Evolutionary conservation across 1,284 basidiomycete genomes (phyloP).

Genomic region (Sanguinoderma infundibulare): DNA sequence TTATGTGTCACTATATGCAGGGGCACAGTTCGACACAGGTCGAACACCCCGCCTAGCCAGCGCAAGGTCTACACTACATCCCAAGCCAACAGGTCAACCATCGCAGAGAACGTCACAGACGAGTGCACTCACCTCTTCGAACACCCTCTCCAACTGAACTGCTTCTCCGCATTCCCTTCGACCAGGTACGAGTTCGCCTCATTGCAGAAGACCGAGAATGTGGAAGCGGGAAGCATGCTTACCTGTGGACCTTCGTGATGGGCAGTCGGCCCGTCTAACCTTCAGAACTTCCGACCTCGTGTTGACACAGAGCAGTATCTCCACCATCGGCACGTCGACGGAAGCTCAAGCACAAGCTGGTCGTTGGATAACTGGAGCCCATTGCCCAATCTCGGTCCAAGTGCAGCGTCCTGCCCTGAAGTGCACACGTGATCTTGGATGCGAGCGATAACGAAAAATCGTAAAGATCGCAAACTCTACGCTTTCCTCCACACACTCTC

Average conservation of each 20-base stretch:
- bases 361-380: constrained; percentile 9
- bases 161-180: too few relatives aligned
- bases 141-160: neutral
- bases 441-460: constrained; percentile 16
- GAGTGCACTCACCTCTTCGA: neutral
- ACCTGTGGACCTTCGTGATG: too few relatives aligned
- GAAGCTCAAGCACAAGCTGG: constrained; percentile 7
- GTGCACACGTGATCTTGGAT: constrained; percentile 16
- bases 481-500: constrained; percentile 14
- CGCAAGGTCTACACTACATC: neutral
- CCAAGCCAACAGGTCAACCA: neutral
- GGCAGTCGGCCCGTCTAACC: neutral
- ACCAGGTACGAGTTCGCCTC: too few relatives aligned
- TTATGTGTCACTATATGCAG: too few relatives aligned
- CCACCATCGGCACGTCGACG: neutral
- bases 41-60: too few relatives aligned
- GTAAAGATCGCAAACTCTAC: constrained; percentile 11
- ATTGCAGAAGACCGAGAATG: too few relatives aligned
- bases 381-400: neutral
- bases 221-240: too few relatives aligned
- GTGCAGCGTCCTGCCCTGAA: constrained; percentile 20
- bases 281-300: neutral
- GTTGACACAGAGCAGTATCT: neutral
- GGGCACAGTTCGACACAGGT: too few relatives aligned
- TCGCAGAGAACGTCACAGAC: neutral